Percentiles rank a stretch among this genome's conserved stretches.
Conservation (phyloP, 2,329 filamentous ascomycete genomes). For the Sporothrix globosa region DNA sequence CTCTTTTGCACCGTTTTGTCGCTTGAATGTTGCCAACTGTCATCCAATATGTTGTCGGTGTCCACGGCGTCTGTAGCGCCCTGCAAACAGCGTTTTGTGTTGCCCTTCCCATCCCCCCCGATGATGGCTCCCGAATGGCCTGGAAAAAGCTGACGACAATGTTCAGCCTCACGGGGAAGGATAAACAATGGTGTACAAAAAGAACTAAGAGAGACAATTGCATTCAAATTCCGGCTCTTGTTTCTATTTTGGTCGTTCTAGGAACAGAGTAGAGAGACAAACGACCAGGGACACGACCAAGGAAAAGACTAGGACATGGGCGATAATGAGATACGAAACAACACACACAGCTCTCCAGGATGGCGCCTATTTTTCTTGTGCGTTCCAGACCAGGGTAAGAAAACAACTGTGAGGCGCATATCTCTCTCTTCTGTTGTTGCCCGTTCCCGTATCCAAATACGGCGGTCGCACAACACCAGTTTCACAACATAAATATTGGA, state of each 20-base stretch:
- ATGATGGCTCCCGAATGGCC: background rate
- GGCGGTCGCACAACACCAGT: background rate
- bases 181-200: background rate
- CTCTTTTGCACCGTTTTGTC: background rate
- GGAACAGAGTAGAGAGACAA: background rate
- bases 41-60: slow-evolving; percentile 5
- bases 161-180: slow-evolving; percentile 13
- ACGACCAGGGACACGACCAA: background rate
- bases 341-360: background rate
- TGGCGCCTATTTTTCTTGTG: background rate
- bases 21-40: background rate
- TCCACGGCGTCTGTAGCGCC: background rate
- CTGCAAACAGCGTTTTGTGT: background rate
- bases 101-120: background rate
- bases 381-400: background rate
- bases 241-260: slow-evolving; percentile 18
- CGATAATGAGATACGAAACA: background rate
- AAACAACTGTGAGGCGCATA: background rate
- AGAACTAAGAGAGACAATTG: background rate
- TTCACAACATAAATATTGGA: slow-evolving; percentile 1
- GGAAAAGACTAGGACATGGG: background rate
- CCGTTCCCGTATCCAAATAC: no score
- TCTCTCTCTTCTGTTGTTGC: no score
- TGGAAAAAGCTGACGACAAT: background rate
- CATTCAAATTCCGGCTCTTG: background rate